Conservation (phyloP, 306 rosid genomes). For the Rosa multiflora region DNA sequence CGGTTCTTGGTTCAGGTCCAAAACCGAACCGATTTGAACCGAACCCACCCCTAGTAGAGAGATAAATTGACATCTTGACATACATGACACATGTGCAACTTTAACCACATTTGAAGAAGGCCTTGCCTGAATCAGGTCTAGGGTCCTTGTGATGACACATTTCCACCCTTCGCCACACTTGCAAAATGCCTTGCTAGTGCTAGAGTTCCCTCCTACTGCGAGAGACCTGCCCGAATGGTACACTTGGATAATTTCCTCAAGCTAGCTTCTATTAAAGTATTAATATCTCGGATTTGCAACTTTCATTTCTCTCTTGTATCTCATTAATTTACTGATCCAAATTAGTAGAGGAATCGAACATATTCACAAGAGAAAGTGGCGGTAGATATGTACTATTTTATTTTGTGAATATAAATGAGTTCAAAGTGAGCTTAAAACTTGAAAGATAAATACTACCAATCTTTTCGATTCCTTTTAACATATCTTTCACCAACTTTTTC, state of each 20-base stretch:
- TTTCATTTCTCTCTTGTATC: neutral
- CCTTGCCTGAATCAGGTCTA: conserved; percentile 48
- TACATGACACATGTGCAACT: conserved; percentile 38
- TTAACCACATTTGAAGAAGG: conserved; percentile 43
- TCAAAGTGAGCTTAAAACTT: no score
- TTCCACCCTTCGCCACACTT: conserved; percentile 43
- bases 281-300: neutral
- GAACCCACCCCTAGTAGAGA: no score
- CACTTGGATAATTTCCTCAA: neutral
- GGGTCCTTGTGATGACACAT: conserved; percentile 41
- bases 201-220: conserved; percentile 3
- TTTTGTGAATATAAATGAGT: no score
- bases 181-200: conserved; percentile 29
- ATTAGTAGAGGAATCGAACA: no score
- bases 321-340: neutral
- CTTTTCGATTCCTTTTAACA: no score
- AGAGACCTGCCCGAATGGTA: conserved; percentile 22
- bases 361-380: no score
- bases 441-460: no score
- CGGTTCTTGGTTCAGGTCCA: no score
- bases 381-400: no score
- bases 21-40: no score
- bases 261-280: neutral
- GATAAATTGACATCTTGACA: neutral
- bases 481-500: no score